Percentiles rank a stretch among this genome's conserved stretches.
Evolutionary conservation across 768 basidiomycete genomes (phyloP).

Genomic region (Hypholoma fasciculare): DNA sequence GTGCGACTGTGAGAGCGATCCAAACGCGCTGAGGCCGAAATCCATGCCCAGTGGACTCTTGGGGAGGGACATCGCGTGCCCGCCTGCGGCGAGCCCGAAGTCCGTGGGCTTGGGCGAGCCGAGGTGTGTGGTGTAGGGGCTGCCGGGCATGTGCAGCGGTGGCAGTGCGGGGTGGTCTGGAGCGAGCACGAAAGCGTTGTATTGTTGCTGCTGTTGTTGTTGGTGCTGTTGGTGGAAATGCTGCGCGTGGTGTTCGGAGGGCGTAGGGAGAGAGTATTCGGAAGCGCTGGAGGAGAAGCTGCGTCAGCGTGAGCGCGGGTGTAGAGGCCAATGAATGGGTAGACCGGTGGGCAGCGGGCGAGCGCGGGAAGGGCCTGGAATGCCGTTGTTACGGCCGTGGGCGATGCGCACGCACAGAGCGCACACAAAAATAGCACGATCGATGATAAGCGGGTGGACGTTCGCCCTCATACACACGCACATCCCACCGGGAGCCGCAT

Average conservation of each 20-base stretch:
- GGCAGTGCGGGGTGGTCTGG: neutral
- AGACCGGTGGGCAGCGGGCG: neutral
- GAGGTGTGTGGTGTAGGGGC: neutral
- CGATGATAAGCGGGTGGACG: no score
- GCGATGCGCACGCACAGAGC: no score
- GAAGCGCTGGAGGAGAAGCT: constrained; percentile 20
- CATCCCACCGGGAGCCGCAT: neutral
- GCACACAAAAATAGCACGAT: no score
- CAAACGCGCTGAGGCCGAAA: neutral
- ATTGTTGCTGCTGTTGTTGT: constrained; percentile 20
- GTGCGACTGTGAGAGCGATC: constrained; percentile 16
- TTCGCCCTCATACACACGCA: no score
- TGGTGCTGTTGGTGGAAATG: constrained; percentile 24
- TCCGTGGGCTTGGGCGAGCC: neutral
- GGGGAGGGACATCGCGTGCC: constrained; percentile 5
- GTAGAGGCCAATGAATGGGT: neutral
- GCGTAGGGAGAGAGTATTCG: constrained; percentile 47
- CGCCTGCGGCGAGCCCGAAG: constrained; percentile 3
- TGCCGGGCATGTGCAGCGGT: constrained; percentile 3
- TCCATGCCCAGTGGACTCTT: constrained; percentile 6
- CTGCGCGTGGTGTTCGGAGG: constrained; percentile 27
- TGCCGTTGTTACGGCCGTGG: no score
- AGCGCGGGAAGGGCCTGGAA: no score
- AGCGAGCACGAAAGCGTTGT: constrained; percentile 32
- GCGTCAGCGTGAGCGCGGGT: neutral